A percentile compares a stretch with the other conserved stretches of the same genome.
phyloP scores from a whole-genome alignment of 495 filamentous ascomycete species.

The Penicillium coprophilum region DNA sequence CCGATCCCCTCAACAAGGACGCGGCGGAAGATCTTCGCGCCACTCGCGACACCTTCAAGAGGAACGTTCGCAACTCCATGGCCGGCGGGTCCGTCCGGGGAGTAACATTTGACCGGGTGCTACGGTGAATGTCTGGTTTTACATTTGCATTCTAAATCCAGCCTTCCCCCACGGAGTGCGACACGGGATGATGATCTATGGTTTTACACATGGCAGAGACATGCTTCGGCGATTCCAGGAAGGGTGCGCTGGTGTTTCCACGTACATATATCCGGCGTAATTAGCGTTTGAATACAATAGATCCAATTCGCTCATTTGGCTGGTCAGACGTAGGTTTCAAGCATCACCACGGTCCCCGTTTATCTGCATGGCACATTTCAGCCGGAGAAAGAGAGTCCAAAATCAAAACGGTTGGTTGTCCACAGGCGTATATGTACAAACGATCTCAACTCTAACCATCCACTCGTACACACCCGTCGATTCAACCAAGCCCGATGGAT shows the following conservation, averaged over 20 bases:
- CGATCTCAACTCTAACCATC: constrained; percentile 17
- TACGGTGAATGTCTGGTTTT: constrained; percentile 33
- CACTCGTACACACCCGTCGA: constrained; percentile 22
- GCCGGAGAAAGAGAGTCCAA: constrained; percentile 6
- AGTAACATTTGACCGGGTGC: constrained; percentile 71
- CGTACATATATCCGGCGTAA: constrained; percentile 32
- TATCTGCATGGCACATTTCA: no score
- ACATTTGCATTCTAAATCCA: not conserved
- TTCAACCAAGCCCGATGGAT: constrained; percentile 15
- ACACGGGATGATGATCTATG: constrained; percentile 21
- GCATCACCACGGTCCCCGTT: not conserved
- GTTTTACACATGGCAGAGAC: constrained; percentile 15
- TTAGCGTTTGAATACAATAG: constrained; percentile 32
- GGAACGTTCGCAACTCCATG: constrained; percentile 85
- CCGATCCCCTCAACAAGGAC: constrained; percentile 97
- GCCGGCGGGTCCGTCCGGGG: constrained; percentile 73
- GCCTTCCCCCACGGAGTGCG: constrained; percentile 9
- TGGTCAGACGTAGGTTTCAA: not conserved
- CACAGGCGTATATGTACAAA: constrained; percentile 35
- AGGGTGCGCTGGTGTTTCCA: constrained; percentile 17
- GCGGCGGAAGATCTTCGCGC: constrained; percentile 87
- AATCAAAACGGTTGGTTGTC: constrained; percentile 21
- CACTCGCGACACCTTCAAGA: constrained; percentile 83
- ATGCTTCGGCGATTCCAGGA: constrained; percentile 1
- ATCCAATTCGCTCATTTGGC: constrained; percentile 10